Evolutionary conservation across 2,329 filamentous ascomycete species (phyloP).

Genomic region (Fusarium odoratissimum): DNA sequence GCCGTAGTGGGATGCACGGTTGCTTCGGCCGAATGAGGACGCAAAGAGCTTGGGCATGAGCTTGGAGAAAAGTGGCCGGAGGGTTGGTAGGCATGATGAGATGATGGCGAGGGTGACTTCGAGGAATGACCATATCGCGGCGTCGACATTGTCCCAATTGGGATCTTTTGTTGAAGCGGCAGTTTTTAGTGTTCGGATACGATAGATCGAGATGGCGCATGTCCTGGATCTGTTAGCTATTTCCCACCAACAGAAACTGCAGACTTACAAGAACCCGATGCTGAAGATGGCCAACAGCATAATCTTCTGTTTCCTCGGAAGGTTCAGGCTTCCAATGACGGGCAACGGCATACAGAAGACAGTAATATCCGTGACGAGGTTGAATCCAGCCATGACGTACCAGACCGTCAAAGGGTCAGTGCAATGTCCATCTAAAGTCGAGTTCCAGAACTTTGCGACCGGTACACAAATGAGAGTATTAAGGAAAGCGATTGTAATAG

Average conservation of each 20-base stretch:
- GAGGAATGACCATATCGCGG: constrained; percentile 26
- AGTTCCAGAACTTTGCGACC: constrained; percentile 23
- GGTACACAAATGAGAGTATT: constrained; percentile 19
- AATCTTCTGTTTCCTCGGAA: constrained; percentile 12
- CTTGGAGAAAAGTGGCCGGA: constrained; percentile 17
- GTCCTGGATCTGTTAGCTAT: background rate
- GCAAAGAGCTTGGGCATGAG: constrained; percentile 15
- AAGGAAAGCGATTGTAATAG: constrained; percentile 11
- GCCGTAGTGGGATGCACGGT: background rate
- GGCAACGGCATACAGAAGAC: constrained; percentile 21
- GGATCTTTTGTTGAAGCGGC: constrained; percentile 18
- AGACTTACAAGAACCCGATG: constrained; percentile 5
- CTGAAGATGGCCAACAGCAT: constrained; percentile 23
- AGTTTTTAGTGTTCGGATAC: constrained; percentile 13
- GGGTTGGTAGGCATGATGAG: constrained; percentile 17
- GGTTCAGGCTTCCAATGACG: constrained; percentile 12
- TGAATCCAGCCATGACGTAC: constrained; percentile 27
- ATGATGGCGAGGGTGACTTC: constrained; percentile 18
- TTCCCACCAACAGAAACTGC: too few species aligned
- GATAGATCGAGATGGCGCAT: constrained; percentile 19
- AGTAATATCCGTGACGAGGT: constrained; percentile 7
- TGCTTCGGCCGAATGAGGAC: background rate
- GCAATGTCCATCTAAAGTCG: background rate
- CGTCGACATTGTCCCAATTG: constrained; percentile 27
- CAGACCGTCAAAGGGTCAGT: constrained; percentile 1